Percentiles rank a stretch among this genome's conserved stretches.
phyloP scores from a whole-genome alignment of 176 grass and related monocot genomes.

The Microstegium vimineum region DNA sequence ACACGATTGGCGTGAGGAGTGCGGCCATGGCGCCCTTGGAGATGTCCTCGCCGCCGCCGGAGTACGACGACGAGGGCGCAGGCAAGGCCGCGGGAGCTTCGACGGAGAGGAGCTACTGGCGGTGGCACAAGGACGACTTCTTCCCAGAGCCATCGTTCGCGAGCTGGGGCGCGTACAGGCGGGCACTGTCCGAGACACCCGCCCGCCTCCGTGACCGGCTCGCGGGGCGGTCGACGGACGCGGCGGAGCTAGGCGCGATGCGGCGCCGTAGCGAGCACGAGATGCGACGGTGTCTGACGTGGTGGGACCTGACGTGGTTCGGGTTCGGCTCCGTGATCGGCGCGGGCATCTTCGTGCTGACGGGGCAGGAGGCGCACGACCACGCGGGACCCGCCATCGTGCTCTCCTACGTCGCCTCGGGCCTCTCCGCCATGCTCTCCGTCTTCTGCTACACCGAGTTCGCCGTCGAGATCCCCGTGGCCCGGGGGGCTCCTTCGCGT shows the following conservation, averaged over 20 bases:
- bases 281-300: constrained; percentile 82
- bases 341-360: constrained; percentile 91
- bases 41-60: neutral
- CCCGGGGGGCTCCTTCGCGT: constrained; percentile 78
- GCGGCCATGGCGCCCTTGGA: constrained; percentile 15
- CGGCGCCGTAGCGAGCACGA: constrained; percentile 84
- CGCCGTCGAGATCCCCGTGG: constrained; percentile 87
- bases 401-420: constrained; percentile 74
- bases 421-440: constrained; percentile 86
- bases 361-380: constrained; percentile 71
- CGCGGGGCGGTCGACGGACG: constrained; percentile 61
- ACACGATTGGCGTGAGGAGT: neutral
- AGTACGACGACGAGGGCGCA: neutral
- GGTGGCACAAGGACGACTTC: constrained; percentile 78
- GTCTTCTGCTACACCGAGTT: constrained; percentile 98
- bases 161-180: constrained; percentile 61
- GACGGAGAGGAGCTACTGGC: constrained; percentile 55
- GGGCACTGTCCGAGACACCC: constrained; percentile 43
- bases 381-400: constrained; percentile 85
- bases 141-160: constrained; percentile 93
- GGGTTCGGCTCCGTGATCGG: constrained; percentile 91
- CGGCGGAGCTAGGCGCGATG: constrained; percentile 52
- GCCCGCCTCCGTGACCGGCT: constrained; percentile 58
- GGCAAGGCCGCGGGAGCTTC: neutral
- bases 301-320: constrained; percentile 99